Evolutionary conservation across 73 alveolate genomes (phyloP).

Genomic region (Symbiodinium pilosum): DNA sequence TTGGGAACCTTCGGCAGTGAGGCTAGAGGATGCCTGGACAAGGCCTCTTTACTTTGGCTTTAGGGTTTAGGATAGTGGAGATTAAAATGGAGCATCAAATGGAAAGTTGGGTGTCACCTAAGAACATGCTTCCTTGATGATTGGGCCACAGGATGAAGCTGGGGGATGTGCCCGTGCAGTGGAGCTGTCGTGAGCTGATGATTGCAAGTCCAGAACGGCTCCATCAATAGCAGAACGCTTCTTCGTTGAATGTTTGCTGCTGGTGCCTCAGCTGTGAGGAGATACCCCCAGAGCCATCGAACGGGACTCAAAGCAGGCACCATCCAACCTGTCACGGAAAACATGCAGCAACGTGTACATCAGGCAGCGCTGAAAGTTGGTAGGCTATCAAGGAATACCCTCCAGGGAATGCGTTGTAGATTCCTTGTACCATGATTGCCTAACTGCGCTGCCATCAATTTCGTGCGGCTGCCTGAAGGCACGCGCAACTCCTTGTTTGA

Average conservation of each 20-base stretch:
- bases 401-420: no score
- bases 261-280: conserved; percentile 71
- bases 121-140: not conserved
- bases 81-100: not conserved
- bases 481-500: no score
- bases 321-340: conserved; percentile 92
- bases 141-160: not conserved
- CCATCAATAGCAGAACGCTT: not conserved
- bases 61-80: no score
- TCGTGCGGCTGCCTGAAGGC: no score
- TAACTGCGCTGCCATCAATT: no score
- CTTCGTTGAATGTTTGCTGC: not conserved
- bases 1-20: conserved; percentile 48
- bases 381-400: no score
- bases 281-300: conserved; percentile 87
- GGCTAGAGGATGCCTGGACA: no score
- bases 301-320: conserved; percentile 89
- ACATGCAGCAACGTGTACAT: not conserved
- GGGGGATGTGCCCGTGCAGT: not conserved
- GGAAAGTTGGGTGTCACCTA: not conserved
- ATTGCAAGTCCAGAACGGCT: not conserved
- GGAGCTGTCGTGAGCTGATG: not conserved
- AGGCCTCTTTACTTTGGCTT: no score
- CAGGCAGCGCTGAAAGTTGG: not conserved
- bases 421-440: no score